These are phyloP conservation scores for Ziziphus jujuba DNA, from an alignment of 306 rosid species.

Conservation along the genomic window DNA sequence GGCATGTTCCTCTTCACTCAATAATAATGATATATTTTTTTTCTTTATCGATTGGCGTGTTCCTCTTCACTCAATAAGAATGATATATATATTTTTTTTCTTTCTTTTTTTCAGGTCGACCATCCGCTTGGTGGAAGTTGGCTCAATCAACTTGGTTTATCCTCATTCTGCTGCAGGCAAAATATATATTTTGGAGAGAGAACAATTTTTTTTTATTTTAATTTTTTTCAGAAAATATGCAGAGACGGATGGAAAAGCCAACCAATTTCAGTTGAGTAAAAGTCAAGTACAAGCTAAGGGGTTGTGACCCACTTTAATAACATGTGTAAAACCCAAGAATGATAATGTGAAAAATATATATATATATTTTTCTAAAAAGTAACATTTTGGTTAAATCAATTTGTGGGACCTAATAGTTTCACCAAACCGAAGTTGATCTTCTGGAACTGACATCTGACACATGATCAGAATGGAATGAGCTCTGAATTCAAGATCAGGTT, in stretches of 20 bases:
- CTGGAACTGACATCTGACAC: slow-evolving; percentile 25
- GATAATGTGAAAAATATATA: not conserved
- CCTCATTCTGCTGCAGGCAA: no score
- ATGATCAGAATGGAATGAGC: slow-evolving; percentile 7
- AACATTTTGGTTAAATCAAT: not conserved
- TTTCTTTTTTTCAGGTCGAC: not conserved
- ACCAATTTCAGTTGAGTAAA: slow-evolving; percentile 10
- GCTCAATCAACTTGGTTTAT: no score
- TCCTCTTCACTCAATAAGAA: not conserved
- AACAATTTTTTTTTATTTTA: no score
- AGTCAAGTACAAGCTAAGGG: not conserved
- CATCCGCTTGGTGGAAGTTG: not conserved
- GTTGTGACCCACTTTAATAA: not conserved
- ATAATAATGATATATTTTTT: not conserved
- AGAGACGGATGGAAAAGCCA: not conserved
- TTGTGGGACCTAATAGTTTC: slow-evolving; percentile 18
- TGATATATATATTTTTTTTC: not conserved
- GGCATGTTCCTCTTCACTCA: not conserved
- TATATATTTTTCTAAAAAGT: no score
- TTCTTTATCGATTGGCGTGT: no score
- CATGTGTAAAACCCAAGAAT: not conserved
- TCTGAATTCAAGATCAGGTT: slow-evolving; percentile 28
- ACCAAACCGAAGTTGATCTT: slow-evolving; percentile 42
- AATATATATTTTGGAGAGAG: no score
- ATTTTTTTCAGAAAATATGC: no score